Evolutionary conservation across 352 stramenopile species (phyloP).

Genomic region (Globisporangium nunn): DNA sequence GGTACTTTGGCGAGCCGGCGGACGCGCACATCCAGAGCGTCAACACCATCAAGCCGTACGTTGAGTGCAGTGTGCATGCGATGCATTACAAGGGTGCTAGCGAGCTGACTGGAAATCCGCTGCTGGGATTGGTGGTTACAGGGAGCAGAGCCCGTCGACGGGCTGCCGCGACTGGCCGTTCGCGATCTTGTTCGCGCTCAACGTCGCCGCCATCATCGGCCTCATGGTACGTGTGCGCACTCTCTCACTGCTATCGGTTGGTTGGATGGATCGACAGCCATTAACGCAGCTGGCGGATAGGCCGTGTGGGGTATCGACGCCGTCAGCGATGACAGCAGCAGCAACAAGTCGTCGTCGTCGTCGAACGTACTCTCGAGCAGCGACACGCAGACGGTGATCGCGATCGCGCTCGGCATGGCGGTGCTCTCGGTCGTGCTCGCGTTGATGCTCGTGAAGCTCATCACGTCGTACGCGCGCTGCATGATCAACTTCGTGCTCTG

Average conservation of each 20-base stretch:
- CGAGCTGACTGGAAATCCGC: no score
- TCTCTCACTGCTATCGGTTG: no score
- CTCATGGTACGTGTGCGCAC: constrained; percentile 24
- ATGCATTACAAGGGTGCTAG: no score
- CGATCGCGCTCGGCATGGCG: constrained; percentile 44
- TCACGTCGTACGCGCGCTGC: constrained; percentile 62
- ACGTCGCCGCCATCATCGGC: constrained; percentile 67
- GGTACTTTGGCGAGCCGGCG: constrained; percentile 27
- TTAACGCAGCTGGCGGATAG: constrained; percentile 1
- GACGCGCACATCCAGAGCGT: constrained; percentile 37
- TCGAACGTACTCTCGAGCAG: constrained; percentile 40
- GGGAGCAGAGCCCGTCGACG: constrained; percentile 21
- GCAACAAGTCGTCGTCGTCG: constrained; percentile 17
- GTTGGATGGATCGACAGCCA: background rate
- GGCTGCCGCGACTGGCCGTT: constrained; percentile 77
- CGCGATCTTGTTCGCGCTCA: constrained; percentile 67
- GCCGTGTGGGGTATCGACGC: constrained; percentile 62
- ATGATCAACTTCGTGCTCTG: constrained; percentile 86
- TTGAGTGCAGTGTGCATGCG: background rate
- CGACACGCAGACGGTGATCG: constrained; percentile 58
- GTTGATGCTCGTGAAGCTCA: constrained; percentile 71
- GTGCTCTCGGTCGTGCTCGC: constrained; percentile 52
- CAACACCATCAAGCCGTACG: constrained; percentile 63
- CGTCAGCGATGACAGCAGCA: constrained; percentile 23
- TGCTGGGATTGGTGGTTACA: constrained; percentile 5